Evolutionary conservation across 306 rosid genomes (phyloP).

Genomic region (Cyamopsis tetragonoloba): DNA sequence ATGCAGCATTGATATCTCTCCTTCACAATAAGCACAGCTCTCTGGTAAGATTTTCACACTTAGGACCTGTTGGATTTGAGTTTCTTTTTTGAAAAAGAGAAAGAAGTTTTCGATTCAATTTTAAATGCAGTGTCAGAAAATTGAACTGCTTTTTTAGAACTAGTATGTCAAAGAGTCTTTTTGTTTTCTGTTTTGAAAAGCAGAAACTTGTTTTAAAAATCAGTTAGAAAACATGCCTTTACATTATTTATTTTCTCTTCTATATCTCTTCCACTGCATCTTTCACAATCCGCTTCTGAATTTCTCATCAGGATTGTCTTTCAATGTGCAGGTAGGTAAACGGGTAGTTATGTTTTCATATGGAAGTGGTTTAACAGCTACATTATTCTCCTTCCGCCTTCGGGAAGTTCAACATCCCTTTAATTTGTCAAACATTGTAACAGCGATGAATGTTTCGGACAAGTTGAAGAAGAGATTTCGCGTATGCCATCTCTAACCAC

Average conservation of each 20-base stretch:
- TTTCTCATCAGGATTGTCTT: neutral
- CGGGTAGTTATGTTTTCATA: constrained; percentile 73
- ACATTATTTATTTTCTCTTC: neutral
- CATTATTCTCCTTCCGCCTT: constrained; percentile 67
- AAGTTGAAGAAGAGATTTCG: constrained; percentile 72
- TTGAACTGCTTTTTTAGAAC: no score
- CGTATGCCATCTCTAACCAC: constrained; percentile 41
- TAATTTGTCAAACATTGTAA: constrained; percentile 61
- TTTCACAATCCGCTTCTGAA: neutral
- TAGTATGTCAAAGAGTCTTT: no score
- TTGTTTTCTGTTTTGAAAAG: no score
- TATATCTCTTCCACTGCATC: neutral
- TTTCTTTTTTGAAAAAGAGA: no score
- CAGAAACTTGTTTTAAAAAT: no score
- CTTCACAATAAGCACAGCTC: constrained; percentile 53
- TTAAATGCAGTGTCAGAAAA: no score
- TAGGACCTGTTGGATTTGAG: no score
- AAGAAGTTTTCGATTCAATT: no score
- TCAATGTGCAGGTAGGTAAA: constrained; percentile 53
- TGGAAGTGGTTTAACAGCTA: constrained; percentile 82
- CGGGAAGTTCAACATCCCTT: constrained; percentile 59
- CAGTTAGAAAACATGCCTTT: no score
- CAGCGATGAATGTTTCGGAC: constrained; percentile 56
- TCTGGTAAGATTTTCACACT: constrained; percentile 42
- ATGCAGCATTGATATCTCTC: constrained; percentile 76